Conservation (phyloP, 495 filamentous ascomycete genomes). For the Penicillium mononematosum region DNA sequence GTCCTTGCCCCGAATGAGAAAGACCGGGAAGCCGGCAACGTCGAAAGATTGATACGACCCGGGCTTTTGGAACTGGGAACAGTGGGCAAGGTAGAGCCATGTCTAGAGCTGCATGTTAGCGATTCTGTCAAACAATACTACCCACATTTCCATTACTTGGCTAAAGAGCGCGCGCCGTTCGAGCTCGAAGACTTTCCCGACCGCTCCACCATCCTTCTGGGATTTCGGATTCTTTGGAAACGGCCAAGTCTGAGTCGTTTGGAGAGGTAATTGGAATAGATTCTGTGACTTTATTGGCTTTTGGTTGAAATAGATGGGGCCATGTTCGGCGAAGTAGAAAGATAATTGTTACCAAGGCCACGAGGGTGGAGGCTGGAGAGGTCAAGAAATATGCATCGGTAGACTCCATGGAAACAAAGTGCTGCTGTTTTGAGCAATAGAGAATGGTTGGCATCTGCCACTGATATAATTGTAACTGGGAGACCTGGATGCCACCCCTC, state of each 20-base stretch:
- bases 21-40: constrained; percentile 49
- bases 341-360: constrained; percentile 16
- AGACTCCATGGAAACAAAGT: constrained; percentile 17
- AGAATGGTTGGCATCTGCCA: neutral
- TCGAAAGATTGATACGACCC: constrained; percentile 52
- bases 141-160: constrained; percentile 27
- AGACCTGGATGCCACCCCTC: constrained; percentile 17
- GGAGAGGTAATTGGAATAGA: neutral
- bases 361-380: constrained; percentile 17
- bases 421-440: neutral
- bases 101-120: constrained; percentile 22
- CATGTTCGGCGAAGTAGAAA: constrained; percentile 17
- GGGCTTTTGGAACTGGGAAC: constrained; percentile 41
- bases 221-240: constrained; percentile 40
- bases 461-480: constrained; percentile 20
- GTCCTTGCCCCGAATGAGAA: constrained; percentile 50
- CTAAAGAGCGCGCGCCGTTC: constrained; percentile 55
- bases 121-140: too few species aligned
- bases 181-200: constrained; percentile 46
- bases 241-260: constrained; percentile 1
- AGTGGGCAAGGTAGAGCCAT: constrained; percentile 53
- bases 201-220: constrained; percentile 48
- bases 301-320: constrained; percentile 11
- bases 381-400: constrained; percentile 13
- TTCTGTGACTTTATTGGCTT: neutral